phyloP scores from a whole-genome alignment of 2,329 filamentous ascomycete genomes.

The Fonsecaea multimorphosa region DNA sequence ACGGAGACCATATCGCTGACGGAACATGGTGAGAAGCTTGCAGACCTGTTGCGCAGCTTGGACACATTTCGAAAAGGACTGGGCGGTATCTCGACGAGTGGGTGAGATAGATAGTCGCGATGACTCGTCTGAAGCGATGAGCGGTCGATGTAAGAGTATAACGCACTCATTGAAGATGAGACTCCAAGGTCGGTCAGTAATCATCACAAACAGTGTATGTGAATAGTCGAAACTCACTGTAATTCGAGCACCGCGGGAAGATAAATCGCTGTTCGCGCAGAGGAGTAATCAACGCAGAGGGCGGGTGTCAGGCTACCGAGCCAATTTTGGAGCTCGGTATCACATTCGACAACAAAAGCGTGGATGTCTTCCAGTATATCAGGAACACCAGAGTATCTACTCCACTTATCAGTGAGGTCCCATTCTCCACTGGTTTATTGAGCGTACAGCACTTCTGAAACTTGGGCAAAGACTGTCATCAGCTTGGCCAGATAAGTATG shows the following conservation, averaged over 20 bases:
- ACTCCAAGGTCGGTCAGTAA: neutral
- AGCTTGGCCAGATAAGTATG: constrained; percentile 7
- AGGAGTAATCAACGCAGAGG: constrained; percentile 2
- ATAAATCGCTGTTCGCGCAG: constrained; percentile 18
- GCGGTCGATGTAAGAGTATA: constrained; percentile 60
- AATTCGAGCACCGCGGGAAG: constrained; percentile 41
- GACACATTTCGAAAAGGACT: constrained; percentile 19
- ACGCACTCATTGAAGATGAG: constrained; percentile 59
- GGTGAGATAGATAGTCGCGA: neutral
- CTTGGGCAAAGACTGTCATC: constrained; percentile 9
- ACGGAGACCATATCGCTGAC: constrained; percentile 17
- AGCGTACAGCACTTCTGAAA: constrained; percentile 18
- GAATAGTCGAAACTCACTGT: constrained; percentile 35
- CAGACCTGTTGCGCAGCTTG: constrained; percentile 16
- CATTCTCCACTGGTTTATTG: neutral
- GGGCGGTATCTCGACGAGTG: neutral
- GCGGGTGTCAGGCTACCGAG: constrained; percentile 8
- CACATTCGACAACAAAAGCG: constrained; percentile 9
- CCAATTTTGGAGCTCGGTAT: constrained; percentile 22
- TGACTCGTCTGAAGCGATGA: constrained; percentile 30
- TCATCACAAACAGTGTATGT: neutral
- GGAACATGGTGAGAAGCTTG: constrained; percentile 12
- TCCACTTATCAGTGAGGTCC: neutral
- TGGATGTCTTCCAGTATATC: neutral
- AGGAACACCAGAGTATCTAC: neutral